Base-by-base conservation (phyloP, 2,329 filamentous ascomycete species). In the Arthrocladium fulminans region DNA sequence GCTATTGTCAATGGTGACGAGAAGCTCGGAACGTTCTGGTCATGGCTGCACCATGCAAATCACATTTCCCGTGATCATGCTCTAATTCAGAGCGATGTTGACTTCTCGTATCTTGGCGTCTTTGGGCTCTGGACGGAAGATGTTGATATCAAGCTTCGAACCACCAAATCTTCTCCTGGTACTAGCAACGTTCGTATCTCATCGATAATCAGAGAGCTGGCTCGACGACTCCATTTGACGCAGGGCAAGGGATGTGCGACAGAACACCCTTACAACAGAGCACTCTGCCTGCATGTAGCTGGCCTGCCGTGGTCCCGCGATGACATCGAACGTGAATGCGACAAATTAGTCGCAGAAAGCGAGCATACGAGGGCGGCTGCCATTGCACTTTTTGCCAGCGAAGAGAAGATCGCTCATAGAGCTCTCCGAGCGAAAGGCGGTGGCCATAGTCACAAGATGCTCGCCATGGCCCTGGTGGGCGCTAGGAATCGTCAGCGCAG, bases 291-390 rank as follows among this genome's bases (percentile, higher is more conserved):
- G 8, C 72, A 73, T 49, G 68, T 80, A 15, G 81, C 77, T 49
- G 78, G 77, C 9, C 76, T 79, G 63, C 70, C 73, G 12, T 74
- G 79, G 53, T 72, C 75, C 1, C 64, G 70, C 29, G 65, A 73
- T 20, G 63, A 74, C 61, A 52, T 76, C 64, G 55, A 76, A 67
- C 57, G 69, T 57, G 51, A 67, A 56, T 63, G 81, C 60, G 64
- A 74, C 50, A 63, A 69, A 2, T 65, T 83, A 9, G 71, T 79
- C 9, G 63, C 72, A 4, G 64, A 73, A 41, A 73, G 73, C 13
- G 68, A 79, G 38, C 71, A 78, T 53, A 80, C 80, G 43, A 80
- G 81, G 64, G 79, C 79, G 13, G 77, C 81, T 44, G 77, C 79
- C 1, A 63, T 81, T 35, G 79, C 80, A 2, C 69, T 81, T 3